Evolutionary conservation across 2,329 filamentous ascomycete genomes (phyloP), one percentile per base, ranked within the genome.

Genomic region (Ramichloridium luteum): DNA sequence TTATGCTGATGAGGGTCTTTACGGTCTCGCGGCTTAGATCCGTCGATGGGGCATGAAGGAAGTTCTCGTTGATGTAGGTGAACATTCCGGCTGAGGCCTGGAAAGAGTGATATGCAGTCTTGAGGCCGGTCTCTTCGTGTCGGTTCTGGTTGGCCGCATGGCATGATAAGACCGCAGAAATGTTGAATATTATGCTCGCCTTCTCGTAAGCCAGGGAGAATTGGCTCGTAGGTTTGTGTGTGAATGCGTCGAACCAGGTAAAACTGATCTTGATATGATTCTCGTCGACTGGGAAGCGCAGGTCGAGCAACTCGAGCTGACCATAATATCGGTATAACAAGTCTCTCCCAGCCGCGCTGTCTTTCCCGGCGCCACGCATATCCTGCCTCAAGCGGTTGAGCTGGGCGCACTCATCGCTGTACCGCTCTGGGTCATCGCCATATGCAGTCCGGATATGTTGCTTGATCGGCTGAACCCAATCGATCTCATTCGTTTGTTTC

Each of bases 231-330:
- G 85, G 72, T 53, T 96, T 94, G 57, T 93, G 86, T 27, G 90
- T 98, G 56, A 98, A 98, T n/a, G 92, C 90, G 58, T 98, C 90
- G 61, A 92, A 96, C 90, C 90, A 98, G 43, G 88, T 96, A 56
- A 98, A 98, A 5, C 82, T 83, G 50, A 98, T 93, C 64, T 96
- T 96, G 64, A 98, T 96, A 54, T 98, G 88, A 53, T 93, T 90
- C 64, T 98, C 90, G 49, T 98, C 90, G 27, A 98, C 85, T 0
- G 92, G 92, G 53, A 98, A 98, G 39, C 90, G 72, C 50, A 98
- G 63, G 57, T 98, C 90, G 40, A 98, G 65, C 31, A 98, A 68
- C 62, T 98, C 90, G 37, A 98, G 72, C 62, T 98, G 90, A 25
- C 88, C 90, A 55, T 98, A 98, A 61, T 98, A 98, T 55, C 90